Conservation (phyloP, 208 protist genomes). For the Wallacemonas collosoma region DNA sequence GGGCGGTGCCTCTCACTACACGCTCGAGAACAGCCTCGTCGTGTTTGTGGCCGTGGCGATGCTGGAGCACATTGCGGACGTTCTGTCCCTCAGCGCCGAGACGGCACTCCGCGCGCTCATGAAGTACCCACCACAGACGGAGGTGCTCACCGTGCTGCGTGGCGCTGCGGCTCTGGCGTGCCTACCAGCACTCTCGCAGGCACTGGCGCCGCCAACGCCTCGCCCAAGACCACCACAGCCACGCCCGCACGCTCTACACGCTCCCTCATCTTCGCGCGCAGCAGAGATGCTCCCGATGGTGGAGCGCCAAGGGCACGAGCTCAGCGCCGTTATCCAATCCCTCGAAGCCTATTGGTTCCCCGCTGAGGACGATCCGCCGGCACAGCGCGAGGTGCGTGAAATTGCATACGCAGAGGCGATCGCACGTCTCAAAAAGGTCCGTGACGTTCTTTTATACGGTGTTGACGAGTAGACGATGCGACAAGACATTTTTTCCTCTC, state of each 20-base stretch:
- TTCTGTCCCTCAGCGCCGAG: conserved; percentile 37
- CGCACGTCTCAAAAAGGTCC: conserved; percentile 76
- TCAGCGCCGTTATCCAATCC: conserved; percentile 34
- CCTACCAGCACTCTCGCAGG: neutral
- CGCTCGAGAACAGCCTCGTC: conserved; percentile 44
- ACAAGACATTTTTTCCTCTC: too few relatives aligned
- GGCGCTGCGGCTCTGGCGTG: neutral
- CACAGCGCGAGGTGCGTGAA: conserved; percentile 18
- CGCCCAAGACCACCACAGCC: too few relatives aligned
- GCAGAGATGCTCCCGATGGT: neutral
- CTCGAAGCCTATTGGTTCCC: conserved; percentile 50
- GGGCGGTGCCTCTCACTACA: conserved; percentile 16
- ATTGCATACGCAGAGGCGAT: conserved; percentile 50
- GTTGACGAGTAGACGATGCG: conserved; percentile 27
- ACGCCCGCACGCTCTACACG: too few relatives aligned
- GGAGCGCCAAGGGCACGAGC: conserved; percentile 32
- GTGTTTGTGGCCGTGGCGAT: conserved; percentile 63
- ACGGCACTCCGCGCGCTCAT: conserved; percentile 67
- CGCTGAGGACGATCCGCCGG: conserved; percentile 8
- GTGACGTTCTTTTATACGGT: conserved; percentile 62
- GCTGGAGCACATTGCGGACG: conserved; percentile 49
- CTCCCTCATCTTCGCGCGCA: too few relatives aligned
- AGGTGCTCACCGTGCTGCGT: conserved; percentile 40
- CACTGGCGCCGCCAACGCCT: neutral
- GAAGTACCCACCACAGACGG: conserved; percentile 77